A percentile compares a stretch with the other conserved stretches of the same genome.
These are phyloP conservation scores for Blechomonas ayalai DNA, from an alignment of 208 protist genomes.

Conservation along the genomic window DNA sequence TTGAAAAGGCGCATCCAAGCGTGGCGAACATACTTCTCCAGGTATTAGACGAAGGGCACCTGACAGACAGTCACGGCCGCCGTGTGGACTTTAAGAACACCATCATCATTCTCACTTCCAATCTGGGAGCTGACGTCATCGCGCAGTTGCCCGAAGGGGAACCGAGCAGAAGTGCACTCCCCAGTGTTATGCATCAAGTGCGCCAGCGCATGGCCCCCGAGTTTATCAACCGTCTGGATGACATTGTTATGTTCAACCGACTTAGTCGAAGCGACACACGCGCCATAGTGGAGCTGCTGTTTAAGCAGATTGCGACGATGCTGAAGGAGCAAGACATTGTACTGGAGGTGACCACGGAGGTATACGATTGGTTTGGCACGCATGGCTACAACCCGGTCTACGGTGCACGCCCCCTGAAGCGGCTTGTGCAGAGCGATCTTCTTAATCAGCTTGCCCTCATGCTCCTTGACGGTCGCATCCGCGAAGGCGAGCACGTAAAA, in stretches of 20 bases:
- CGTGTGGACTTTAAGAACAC: conserved; percentile 97
- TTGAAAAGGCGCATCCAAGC: conserved; percentile 98
- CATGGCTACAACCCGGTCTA: conserved; percentile 91
- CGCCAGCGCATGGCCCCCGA: conserved; percentile 92
- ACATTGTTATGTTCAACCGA: conserved; percentile 96
- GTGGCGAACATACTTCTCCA: conserved; percentile 98
- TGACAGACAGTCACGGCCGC: conserved; percentile 96
- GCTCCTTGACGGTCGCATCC: conserved; percentile 76
- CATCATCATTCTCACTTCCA: conserved; percentile 98
- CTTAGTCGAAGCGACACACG: conserved; percentile 76
- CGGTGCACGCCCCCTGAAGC: conserved; percentile 93
- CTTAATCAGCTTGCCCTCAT: conserved; percentile 90
- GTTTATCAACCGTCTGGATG: conserved; percentile 98
- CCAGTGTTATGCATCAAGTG: conserved; percentile 86
- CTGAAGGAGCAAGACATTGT: conserved; percentile 85
- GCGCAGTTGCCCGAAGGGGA: conserved; percentile 51
- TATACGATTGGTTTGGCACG: conserved; percentile 76
- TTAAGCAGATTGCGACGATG: conserved; percentile 62
- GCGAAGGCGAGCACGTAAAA: conserved; percentile 58
- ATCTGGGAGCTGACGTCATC: conserved; percentile 91
- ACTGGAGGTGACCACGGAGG: conserved; percentile 50
- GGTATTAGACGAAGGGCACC: conserved; percentile 97
- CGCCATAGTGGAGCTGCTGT: conserved; percentile 89
- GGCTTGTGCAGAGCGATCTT: conserved; percentile 89
- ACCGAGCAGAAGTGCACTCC: conserved; percentile 38